Evolutionary conservation across 164 flowering plant species (phyloP), one percentile per base, ranked within the genome.

Genomic region (Chimonanthus praecox): DNA sequence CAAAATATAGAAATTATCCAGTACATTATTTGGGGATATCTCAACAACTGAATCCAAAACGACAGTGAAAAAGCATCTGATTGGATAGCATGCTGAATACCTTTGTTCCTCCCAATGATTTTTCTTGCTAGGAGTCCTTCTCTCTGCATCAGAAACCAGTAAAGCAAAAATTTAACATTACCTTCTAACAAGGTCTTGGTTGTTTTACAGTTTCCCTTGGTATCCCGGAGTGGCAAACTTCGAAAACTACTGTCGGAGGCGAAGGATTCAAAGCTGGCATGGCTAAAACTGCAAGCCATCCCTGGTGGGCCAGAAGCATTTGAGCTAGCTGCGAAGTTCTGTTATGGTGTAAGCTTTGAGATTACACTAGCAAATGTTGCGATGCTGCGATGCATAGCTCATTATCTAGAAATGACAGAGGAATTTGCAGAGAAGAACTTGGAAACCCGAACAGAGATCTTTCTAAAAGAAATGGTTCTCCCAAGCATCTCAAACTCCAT

Each of bases 221-320:
- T 91, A 75, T 96, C 98, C 21, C 82, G 90, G 47, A 89, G 99
- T 78, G 97, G 98, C 67, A 88, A 85, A 73, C 88, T 96, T 46
- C 79, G 94, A 61, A 92, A 89, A 77, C 71, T 90, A 68, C 47
- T 96, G 75, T 20, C 83, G 73, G 98, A 96, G 67, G 85, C 88
- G 10, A 92, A 86, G 73, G 98, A 96, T 70, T 73, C 94, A 47
- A 90, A 90, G 73, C 58, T 80, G 10, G 78, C 92, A 7, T 71
- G 87, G 67, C 80, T 96, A 49, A 84, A 45, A 72, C 86, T 95
- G 4, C 76, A 86, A 0, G 71, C 76, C 16, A 61, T 89, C 7
- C 99, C 99, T 0, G 99, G 99, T n/a, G 97, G 99, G 50, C 47
- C 98, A 6, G 94, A 89, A 77, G 94, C 94, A 70, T 95, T 95